A percentile compares a stretch with the other conserved stretches of the same genome.
phyloP scores from a whole-genome alignment of 1,284 basidiomycete species.

The Trametes sp. region DNA sequence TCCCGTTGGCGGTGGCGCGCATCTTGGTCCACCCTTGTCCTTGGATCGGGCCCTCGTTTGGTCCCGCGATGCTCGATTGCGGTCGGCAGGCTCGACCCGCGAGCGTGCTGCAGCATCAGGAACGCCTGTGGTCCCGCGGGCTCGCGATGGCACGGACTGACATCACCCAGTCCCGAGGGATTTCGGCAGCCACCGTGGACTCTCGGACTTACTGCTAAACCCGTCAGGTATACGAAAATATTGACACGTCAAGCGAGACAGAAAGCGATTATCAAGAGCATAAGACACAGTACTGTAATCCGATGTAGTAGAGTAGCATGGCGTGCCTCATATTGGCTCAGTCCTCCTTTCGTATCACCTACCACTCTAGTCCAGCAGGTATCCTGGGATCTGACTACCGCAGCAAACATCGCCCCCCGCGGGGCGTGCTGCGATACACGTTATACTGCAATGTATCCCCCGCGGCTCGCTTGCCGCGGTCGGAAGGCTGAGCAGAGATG shows the following conservation, averaged over 20 bases:
- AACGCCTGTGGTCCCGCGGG: not conserved
- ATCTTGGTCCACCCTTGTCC: not conserved
- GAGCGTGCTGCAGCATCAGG: not conserved
- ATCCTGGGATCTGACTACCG: conserved; percentile 20
- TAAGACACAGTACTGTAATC: conserved; percentile 19
- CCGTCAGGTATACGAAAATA: too few species aligned
- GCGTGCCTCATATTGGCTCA: too few species aligned
- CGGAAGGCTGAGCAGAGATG: conserved; percentile 78
- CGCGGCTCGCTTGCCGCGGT: conserved; percentile 66
- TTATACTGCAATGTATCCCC: conserved; percentile 81
- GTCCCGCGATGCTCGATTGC: conserved; percentile 8
- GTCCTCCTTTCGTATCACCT: too few species aligned
- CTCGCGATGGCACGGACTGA: not conserved
- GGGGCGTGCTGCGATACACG: not conserved
- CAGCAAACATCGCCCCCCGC: conserved; percentile 15
- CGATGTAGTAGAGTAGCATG: conserved; percentile 16
- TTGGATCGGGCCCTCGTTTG: not conserved
- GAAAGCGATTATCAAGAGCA: conserved; percentile 17
- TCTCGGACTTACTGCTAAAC: not conserved
- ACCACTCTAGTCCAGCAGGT: too few species aligned
- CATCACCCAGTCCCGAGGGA: not conserved
- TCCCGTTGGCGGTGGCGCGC: not conserved
- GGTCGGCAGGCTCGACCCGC: not conserved
- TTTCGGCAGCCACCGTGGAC: not conserved
- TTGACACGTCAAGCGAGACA: not conserved